Base-by-base conservation (phyloP, 441 rosid species). In the Populus hybrid region DNA sequence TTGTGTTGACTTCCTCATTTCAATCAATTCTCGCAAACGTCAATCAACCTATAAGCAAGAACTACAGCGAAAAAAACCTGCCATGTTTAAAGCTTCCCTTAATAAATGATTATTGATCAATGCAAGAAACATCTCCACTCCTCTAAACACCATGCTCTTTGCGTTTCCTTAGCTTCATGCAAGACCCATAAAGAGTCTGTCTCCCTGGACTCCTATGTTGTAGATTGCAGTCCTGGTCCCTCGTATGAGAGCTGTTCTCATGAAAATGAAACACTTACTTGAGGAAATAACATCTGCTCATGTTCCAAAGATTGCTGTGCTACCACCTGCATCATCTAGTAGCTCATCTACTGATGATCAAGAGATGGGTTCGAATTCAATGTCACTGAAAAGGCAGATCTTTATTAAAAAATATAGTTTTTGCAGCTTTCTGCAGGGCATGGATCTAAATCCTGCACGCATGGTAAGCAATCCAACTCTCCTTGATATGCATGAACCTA, bases 361-460 rank as follows among this genome's bases (percentile, higher is more conserved):
- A 42, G 83, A 80, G 73, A 76, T 63, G 65, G 84, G 79, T 21
- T 77, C 76, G 6, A 77, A 35, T 23, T 26, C 83, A 21, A 63
- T 53, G 30, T 63, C 81, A 0, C 59, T 71, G 23, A 26, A 74
- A 63, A 82, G 61, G 23, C 79, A 75, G 40, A 16, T 19, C 40
- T 61, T 67, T 12, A 42, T 73, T 6, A 64, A 69, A 61, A 80
- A 59, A 9, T 30, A 74, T 9, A 14, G n/a, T 34, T 68, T 73
- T 5, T 59, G 32, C 23, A 69, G 65, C 69, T 57, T 75, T 42
- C 75, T 50, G 3, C 19, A 12, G 16, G 84, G 79, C 24, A 59
- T 79, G 61, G 78, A 86, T 76, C 79, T 89, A 21, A 80, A 90
- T 57, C 83, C 80, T 46, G 79, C 75, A 3, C 86, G 92, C 3